Percentiles rank a stretch among this genome's conserved stretches.
Evolutionary conservation across 345 rosid species (phyloP).

Genomic region (Corchorus olitorius): DNA sequence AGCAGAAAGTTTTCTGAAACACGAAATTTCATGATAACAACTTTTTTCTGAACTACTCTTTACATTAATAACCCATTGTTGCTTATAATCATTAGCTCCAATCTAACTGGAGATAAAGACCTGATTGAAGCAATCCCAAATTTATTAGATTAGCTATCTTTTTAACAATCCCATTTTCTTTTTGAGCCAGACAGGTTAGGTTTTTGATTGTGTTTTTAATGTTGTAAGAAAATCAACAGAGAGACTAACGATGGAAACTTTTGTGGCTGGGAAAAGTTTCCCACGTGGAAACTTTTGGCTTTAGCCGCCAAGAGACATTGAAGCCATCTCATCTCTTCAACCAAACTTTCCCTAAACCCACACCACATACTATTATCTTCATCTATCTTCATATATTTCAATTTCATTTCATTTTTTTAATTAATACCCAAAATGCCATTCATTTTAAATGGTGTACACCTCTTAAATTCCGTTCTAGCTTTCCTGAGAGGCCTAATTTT

Average conservation of each 20-base stretch:
- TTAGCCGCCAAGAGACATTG: constrained; percentile 31
- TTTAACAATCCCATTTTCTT: background rate
- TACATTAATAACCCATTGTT: background rate
- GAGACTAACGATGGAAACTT: constrained; percentile 24
- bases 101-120: background rate
- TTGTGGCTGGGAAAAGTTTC: constrained; percentile 40
- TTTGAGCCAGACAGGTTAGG: background rate
- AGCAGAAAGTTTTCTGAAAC: constrained; percentile 4
- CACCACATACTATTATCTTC: constrained; percentile 38
- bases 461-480: background rate
- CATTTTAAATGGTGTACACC: background rate
- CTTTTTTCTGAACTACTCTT: background rate
- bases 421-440: constrained; percentile 33
- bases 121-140: background rate
- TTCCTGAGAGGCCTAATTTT: constrained; percentile 10
- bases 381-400: constrained; percentile 6
- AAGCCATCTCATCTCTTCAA: constrained; percentile 34
- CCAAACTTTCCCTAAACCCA: constrained; percentile 20
- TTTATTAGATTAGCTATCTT: background rate
- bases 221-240: constrained; percentile 1
- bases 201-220: background rate
- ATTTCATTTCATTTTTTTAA: background rate
- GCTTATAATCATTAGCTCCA: background rate
- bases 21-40: constrained; percentile 2
- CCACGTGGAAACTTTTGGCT: constrained; percentile 28